Evolutionary conservation across 352 stramenopile species (phyloP), one percentile per base, ranked within the genome.

Genomic region (Phytophthora europaea): DNA sequence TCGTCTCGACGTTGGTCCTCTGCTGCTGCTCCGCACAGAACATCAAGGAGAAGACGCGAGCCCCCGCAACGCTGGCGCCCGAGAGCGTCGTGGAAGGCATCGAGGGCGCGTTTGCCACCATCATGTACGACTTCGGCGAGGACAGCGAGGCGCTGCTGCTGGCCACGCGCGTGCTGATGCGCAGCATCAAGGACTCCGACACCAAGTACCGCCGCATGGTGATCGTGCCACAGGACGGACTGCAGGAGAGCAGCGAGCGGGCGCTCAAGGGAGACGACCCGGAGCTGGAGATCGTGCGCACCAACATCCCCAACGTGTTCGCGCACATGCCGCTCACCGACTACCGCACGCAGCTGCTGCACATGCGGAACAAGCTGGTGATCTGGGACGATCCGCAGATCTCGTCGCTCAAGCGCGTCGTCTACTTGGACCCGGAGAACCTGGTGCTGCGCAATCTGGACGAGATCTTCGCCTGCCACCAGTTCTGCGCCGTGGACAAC

Each of bases 401-500:
- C 34, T 83, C 83, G 2, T 72, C 78, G 55, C 73, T 94, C 31
- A 84, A 90, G 75, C 87, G 88, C 38, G 73, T 95, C 51, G 87
- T 90, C 53, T 95, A 95, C 54, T 53, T 95, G 52, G 88, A 95
- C 50, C 85, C 84, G 20, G 88, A 95, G 75, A 95, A 95, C 70
- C 51, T 95, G 16, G 81, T 95, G 65, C 50, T 95, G 61, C 84
- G 81, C 51, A 95, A 95, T 52, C 48, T 95, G 43, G 88, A 95
- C 71, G 88, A 95, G 73, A 93, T 95, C 65, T 95, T 95, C 65
- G 84, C 83, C 9, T 94, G 88, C 64, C 71, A 81, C 40, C 81
- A 90, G 61, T 94, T 95, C 62, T 95, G 88, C 59, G 88, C 87
- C 43, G 88, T 95, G 22, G 87, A 95, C 72, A 95, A 93, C 43